Base-by-base conservation (phyloP, 2,329 filamentous ascomycete species). In the Epicoccum nigrum region DNA sequence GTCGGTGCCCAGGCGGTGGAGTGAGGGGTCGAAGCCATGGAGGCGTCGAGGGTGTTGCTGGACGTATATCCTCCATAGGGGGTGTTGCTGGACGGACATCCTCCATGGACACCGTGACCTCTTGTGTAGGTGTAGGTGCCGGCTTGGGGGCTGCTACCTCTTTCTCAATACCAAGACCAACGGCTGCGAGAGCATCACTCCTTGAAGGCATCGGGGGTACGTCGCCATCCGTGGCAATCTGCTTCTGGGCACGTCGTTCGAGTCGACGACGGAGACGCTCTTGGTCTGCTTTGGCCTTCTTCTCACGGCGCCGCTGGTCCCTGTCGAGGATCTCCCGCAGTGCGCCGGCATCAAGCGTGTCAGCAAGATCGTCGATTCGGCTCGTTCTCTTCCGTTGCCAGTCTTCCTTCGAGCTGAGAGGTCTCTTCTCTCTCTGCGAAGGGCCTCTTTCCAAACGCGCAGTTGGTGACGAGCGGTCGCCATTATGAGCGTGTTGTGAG, bases 301-400 rank as follows among this genome's bases (percentile, higher is more conserved):
- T 85, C 60, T 96, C 90, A 58, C 83, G 85, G 50, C 94, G 83
- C 64, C 92, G 84, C 59, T 87, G 82, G 67, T 99, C 94, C 53
- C 94, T 81, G 64, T 99, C 94, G 83, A 99, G 88, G 23, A 97
- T 79, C 68, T 96, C 89, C 51, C 93, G 84, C 31, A 99, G 73
- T 62, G 91, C 92, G 44, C 88, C 85, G 3, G 94, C 89, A 73
- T 91, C 90, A 46, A 99, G 80, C 52, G 90, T 88, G 68, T 97
- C 89, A 17, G 92, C 94, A 35, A 97, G 71, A 35, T 84, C 82
- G 51, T 86, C 83, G 37, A 88, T 82, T 27, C 79, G 79, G 75
- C 73, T 89, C 76, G 75, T 90, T 75, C 69, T 81, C 58, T 81
- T 85, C 37, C 56, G 60, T 20, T 79, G 13, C 86, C 83, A 64